Base-by-base conservation (phyloP, 2,329 filamentous ascomycete species). In the Botrytis byssoidea region DNA sequence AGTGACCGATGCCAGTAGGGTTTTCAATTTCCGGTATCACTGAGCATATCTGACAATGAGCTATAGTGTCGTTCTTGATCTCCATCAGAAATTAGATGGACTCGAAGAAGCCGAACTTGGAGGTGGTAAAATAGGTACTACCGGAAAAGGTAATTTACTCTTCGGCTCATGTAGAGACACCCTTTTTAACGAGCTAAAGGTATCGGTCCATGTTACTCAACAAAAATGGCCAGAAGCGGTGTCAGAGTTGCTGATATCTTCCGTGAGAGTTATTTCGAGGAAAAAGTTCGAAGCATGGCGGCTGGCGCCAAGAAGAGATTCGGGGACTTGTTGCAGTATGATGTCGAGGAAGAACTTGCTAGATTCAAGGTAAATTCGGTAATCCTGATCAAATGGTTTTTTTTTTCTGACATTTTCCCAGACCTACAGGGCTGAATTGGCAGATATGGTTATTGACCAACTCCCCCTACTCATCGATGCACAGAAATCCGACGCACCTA, bases 191-290 rank as follows among this genome's bases (percentile, higher is more conserved):
- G 6, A 55, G 4, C 2, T 29, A n/a, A 32, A 72, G 85, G 86
- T 75, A 87, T 87, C 75, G 85, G 86, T 78, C 88, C 88, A 83
- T 86, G 86, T 32, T 90, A 89, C 81, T 86, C 85, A 77, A 87
- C 85, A 74, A 91, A 91, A 82, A 88, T 88, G 76, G 84, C 89
- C 57, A 85, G 92, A 78, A 92, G 85, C 77, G 92, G 92, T 66
- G 86, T 95, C 74, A 87, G 87, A 77, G 84, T 93, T 71, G 85
- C 85, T 74, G 91, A 94, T 73, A 85, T 94, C 75, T 93, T 93
- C 80, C 84, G 92, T 80, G 86, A 89, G 80, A 84, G 87, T 59
- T 80, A 86, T 12, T 93, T 94, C 77, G 91, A 93, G 83, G 80
- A 82, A 59, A 92, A 92, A 82, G 83, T 94, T 61, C 86, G 90